These are phyloP conservation scores for Boletus rubescentipes DNA, from an alignment of 768 basidiomycete species.

Conservation along the genomic window DNA sequence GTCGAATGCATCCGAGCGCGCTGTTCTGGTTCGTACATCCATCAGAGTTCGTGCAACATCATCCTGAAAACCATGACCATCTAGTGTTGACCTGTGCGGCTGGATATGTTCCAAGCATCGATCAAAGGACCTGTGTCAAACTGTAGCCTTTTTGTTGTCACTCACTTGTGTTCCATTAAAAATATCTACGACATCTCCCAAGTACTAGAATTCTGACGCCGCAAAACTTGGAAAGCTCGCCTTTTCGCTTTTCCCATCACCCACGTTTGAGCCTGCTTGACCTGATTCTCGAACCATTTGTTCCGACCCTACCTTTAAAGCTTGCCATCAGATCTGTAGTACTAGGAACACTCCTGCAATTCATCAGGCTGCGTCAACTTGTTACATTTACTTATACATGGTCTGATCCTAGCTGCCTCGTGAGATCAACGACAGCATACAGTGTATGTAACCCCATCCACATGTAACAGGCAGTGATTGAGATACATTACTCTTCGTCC, in stretches of 20 bases:
- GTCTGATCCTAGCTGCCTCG: neutral
- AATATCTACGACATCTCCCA: neutral
- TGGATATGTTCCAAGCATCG: constrained; percentile 15
- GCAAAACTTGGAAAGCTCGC: neutral
- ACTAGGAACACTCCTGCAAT: neutral
- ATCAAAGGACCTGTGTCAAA: constrained; percentile 14
- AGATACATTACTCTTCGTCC: constrained; percentile 48
- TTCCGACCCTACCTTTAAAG: neutral
- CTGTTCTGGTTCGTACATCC: constrained; percentile 47
- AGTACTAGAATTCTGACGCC: neutral
- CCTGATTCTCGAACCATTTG: neutral
- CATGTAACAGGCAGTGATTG: neutral
- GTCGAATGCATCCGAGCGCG: constrained; percentile 62
- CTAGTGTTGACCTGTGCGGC: constrained; percentile 11
- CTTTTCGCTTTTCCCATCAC: neutral
- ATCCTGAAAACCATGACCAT: neutral
- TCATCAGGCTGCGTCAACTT: neutral
- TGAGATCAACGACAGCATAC: neutral
- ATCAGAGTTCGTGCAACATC: neutral
- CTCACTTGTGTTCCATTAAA: neutral
- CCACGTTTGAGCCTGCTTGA: no score
- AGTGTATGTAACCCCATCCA: neutral
- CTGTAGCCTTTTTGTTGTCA: constrained; percentile 3
- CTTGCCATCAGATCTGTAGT: neutral
- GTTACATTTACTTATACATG: neutral